Conservation (phyloP, 495 filamentous ascomycete genomes). For the Amphirosellinia nigrospora region DNA sequence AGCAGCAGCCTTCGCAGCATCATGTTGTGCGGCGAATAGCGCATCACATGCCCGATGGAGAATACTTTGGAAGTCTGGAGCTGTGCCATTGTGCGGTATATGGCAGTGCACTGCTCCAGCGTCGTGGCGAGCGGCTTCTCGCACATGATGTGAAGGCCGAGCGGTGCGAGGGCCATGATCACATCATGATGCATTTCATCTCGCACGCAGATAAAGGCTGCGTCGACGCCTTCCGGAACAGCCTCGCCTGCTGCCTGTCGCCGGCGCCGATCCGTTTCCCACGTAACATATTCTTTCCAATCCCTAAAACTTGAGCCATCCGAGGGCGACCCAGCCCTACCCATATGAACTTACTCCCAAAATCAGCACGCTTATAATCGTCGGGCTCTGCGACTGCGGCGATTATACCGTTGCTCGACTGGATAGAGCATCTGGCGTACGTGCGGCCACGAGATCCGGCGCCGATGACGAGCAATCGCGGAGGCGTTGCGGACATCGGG, state of each 20-base stretch:
- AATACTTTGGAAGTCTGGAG: conserved; percentile 62
- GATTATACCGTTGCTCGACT: conserved; percentile 66
- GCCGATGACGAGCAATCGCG: conserved; percentile 80
- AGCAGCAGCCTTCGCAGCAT: conserved; percentile 78
- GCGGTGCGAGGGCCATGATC: conserved; percentile 68
- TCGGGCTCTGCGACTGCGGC: conserved; percentile 84
- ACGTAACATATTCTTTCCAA: conserved; percentile 76
- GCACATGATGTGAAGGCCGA: conserved; percentile 84
- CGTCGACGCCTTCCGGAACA: conserved; percentile 69
- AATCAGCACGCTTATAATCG: conserved; percentile 70
- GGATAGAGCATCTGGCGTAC: conserved; percentile 71
- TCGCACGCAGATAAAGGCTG: conserved; percentile 83
- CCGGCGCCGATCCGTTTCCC: conserved; percentile 63
- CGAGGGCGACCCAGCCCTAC: conserved; percentile 40
- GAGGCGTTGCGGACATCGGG: conserved; percentile 49
- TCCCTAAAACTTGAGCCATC: conserved; percentile 68
- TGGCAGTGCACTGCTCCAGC: conserved; percentile 73
- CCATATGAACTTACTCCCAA: conserved; percentile 71
- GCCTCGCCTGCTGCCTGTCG: conserved; percentile 45
- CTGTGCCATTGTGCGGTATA: conserved; percentile 63
- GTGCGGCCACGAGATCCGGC: conserved; percentile 83
- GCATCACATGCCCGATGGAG: conserved; percentile 81
- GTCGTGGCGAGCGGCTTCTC: conserved; percentile 91
- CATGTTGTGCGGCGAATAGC: conserved; percentile 91
- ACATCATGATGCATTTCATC: conserved; percentile 88